Evolutionary conservation across 2,329 filamentous ascomycete genomes (phyloP).

Genomic region (Nothopassalora personata): DNA sequence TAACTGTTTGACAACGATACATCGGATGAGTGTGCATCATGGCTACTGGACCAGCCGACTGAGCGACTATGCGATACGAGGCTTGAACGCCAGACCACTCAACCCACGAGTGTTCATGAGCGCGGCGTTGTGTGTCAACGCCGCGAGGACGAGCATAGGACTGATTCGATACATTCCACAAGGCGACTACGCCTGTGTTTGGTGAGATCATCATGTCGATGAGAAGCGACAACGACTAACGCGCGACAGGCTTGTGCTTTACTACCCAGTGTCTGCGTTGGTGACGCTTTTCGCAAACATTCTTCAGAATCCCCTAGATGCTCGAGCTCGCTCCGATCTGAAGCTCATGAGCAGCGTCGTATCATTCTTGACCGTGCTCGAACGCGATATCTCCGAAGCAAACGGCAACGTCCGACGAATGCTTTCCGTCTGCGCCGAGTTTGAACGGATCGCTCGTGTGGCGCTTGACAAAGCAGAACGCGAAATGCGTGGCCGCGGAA

Average conservation of each 20-base stretch:
- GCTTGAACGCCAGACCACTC: slow-evolving; percentile 80
- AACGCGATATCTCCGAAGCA: slow-evolving; percentile 55
- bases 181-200: slow-evolving; percentile 90
- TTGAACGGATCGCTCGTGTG: slow-evolving; percentile 85
- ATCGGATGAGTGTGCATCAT: slow-evolving; percentile 96
- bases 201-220: slow-evolving; percentile 52
- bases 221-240: neutral
- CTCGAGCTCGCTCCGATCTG: slow-evolving; percentile 79
- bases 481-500: slow-evolving; percentile 71
- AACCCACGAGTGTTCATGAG: slow-evolving; percentile 95
- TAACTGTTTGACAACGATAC: slow-evolving; percentile 94
- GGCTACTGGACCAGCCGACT: slow-evolving; percentile 96
- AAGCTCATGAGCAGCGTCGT: slow-evolving; percentile 90
- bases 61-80: slow-evolving; percentile 92
- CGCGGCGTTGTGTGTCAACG: slow-evolving; percentile 84
- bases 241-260: slow-evolving; percentile 69
- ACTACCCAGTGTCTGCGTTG: slow-evolving; percentile 91
- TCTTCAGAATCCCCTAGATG: slow-evolving; percentile 87
- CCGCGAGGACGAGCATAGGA: slow-evolving; percentile 86
- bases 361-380: slow-evolving; percentile 81
- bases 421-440: slow-evolving; percentile 91
- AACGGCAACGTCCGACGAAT: slow-evolving; percentile 90
- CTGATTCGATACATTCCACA: slow-evolving; percentile 94
- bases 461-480: slow-evolving; percentile 89
- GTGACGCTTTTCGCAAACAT: slow-evolving; percentile 96